phyloP scores from a whole-genome alignment of 2,329 filamentous ascomycete species.

The Capronia coronata region DNA sequence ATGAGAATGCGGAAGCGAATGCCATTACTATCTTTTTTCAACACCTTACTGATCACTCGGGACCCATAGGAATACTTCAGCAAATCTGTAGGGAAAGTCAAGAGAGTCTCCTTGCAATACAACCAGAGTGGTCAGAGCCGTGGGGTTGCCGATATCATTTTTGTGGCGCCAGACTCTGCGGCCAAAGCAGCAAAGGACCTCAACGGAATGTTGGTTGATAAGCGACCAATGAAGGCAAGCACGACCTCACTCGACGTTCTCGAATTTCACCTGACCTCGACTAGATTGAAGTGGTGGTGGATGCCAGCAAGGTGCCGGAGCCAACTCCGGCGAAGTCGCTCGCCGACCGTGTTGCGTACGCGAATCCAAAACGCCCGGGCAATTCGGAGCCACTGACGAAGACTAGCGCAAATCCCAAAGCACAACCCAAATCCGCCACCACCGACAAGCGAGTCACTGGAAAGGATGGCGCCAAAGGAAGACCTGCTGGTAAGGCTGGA shows the following conservation, averaged over 20 bases:
- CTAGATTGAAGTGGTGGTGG: conserved; percentile 85
- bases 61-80: conserved; percentile 87
- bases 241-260: conserved; percentile 5
- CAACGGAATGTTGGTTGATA: conserved; percentile 86
- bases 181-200: conserved; percentile 75
- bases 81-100: conserved; percentile 81
- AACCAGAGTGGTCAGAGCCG: conserved; percentile 86
- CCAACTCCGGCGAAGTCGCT: conserved; percentile 66
- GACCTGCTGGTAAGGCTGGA: conserved; percentile 55
- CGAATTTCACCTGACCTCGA: conserved; percentile 21
- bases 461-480: conserved; percentile 43
- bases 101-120: conserved; percentile 85
- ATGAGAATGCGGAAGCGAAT: conserved; percentile 15
- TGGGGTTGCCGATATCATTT: conserved; percentile 84
- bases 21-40: conserved; percentile 22
- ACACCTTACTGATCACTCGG: conserved; percentile 43
- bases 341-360: conserved; percentile 75
- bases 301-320: conserved; percentile 63
- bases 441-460: conserved; percentile 59
- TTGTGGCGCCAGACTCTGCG: conserved; percentile 72
- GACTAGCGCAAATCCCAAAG: conserved; percentile 46
- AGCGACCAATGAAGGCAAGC: conserved; percentile 78
- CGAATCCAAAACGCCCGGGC: conserved; percentile 25
- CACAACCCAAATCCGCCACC: conserved; percentile 76
- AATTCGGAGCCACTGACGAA: conserved; percentile 26